Evolutionary conservation across 768 basidiomycete species (phyloP).

Genomic region (Leccinum incarnatum): DNA sequence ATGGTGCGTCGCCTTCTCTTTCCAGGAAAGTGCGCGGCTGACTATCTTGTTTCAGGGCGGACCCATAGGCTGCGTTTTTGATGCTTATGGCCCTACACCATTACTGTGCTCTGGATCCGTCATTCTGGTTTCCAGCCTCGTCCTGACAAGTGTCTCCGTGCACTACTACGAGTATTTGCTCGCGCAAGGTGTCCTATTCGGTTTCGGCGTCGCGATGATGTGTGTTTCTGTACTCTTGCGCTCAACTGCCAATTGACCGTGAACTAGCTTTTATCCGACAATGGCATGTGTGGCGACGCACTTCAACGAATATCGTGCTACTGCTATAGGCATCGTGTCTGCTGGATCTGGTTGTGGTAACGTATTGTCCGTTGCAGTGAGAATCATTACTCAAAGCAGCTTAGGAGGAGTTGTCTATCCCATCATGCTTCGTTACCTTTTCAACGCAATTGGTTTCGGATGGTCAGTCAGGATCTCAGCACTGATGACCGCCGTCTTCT

Average conservation of each 20-base stretch:
- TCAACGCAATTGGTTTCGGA: constrained; percentile 53
- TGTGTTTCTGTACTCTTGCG: constrained; percentile 32
- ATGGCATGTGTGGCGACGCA: constrained; percentile 65
- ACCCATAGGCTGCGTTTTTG: constrained; percentile 58
- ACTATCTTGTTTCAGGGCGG: constrained; percentile 46
- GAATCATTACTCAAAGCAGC: constrained; percentile 18
- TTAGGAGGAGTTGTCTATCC: constrained; percentile 71
- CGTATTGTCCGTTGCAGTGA: constrained; percentile 8
- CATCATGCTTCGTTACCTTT: constrained; percentile 58
- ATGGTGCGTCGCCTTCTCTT: constrained; percentile 42
- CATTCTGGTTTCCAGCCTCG: constrained; percentile 48
- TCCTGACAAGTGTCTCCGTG: constrained; percentile 57
- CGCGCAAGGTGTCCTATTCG: constrained; percentile 63
- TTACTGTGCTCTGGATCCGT: constrained; percentile 53
- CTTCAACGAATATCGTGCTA: constrained; percentile 63
- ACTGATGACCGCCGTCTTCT: constrained; percentile 47
- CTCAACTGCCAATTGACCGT: constrained; percentile 4
- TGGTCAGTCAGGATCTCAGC: constrained; percentile 63
- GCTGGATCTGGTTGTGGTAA: constrained; percentile 68
- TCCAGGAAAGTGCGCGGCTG: neutral
- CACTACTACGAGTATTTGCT: constrained; percentile 61
- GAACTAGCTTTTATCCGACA: constrained; percentile 65
- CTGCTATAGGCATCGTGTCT: constrained; percentile 67
- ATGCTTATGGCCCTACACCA: constrained; percentile 54
- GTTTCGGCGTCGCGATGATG: constrained; percentile 63